Evolutionary conservation across 305 asterid genomes (phyloP), one percentile per base, ranked within the genome.

Genomic region (Fraxinus velutina): DNA sequence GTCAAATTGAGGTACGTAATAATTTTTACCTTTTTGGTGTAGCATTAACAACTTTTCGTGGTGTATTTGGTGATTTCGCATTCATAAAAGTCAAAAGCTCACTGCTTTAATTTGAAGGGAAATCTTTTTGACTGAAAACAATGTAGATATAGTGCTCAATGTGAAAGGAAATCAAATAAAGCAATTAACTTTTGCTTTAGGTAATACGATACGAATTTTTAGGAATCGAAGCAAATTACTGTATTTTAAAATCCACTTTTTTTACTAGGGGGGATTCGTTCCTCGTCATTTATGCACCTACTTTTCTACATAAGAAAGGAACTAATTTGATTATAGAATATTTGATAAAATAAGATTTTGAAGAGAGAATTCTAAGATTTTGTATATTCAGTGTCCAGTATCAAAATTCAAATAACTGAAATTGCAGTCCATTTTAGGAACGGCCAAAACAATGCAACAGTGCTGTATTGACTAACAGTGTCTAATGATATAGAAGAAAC

Each of bases 1-100:
- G 85, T 81, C 85, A 83, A 84, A 85, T 88, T 60, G 82, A 87
- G 86, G 90, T 87, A 64, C 70, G 39, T 37, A 57, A 76, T 78
- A 68, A 4, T 68, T 29, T 47, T 50, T 0, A 68, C 19, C 21
- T 68, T 68, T 68, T 50, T 50, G 7, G 19, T 50, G 60, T 15
- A 50, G 19, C 60, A 50, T 50, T 50, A 15, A 50, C 60, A 3
- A 71, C 33, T 50, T 71, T 82, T 75, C 8, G 8, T 21, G 50
- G 70, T 52, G 6, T 29, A 5, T 73, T 72, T 73, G 27, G 34
- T 33, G 44, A 50, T 80, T 34, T 80, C 5, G 13, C 39, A 29
- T 27, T 68, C 74, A 12, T 68, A 33, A 33, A 33, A 66, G 24
- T 27, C 34, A 66, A 66, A 66, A 66, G 21, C 57, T 36, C 76